phyloP scores from a whole-genome alignment of 2,329 filamentous ascomycete species.

The Neonectria punicea region DNA sequence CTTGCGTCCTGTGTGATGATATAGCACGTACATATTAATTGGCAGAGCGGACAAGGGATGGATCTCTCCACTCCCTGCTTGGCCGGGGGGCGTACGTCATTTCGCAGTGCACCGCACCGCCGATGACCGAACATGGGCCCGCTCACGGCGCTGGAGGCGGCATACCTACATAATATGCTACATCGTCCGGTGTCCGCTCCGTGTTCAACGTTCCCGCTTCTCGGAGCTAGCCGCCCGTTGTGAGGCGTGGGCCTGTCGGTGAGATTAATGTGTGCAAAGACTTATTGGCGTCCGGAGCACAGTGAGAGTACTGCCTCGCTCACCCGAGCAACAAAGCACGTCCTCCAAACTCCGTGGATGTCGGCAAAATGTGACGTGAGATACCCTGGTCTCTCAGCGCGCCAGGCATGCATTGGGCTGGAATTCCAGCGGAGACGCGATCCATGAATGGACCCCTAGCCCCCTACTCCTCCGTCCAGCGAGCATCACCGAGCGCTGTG shows the following conservation, averaged over 20 bases:
- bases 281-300: neutral
- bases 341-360: neutral
- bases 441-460: neutral
- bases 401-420: conserved; percentile 6
- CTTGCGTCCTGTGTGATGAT: conserved; percentile 9
- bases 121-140: conserved; percentile 10
- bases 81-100: conserved; percentile 41
- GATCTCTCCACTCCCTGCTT: conserved; percentile 24
- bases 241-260: neutral
- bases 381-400: neutral
- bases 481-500: conserved; percentile 1
- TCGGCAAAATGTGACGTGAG: neutral
- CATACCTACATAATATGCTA: conserved; percentile 11
- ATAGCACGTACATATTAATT: conserved; percentile 2
- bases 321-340: neutral
- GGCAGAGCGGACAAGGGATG: neutral
- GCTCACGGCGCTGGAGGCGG: conserved; percentile 2
- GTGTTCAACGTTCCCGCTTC: neutral
- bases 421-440: conserved; percentile 14
- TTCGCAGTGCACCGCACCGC: conserved; percentile 26
- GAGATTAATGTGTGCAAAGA: neutral
- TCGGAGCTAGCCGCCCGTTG: neutral
- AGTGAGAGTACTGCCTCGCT: neutral
- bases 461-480: neutral
- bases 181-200: conserved; percentile 11